Conservation (phyloP, 306 rosid species). For the Senna tora region DNA sequence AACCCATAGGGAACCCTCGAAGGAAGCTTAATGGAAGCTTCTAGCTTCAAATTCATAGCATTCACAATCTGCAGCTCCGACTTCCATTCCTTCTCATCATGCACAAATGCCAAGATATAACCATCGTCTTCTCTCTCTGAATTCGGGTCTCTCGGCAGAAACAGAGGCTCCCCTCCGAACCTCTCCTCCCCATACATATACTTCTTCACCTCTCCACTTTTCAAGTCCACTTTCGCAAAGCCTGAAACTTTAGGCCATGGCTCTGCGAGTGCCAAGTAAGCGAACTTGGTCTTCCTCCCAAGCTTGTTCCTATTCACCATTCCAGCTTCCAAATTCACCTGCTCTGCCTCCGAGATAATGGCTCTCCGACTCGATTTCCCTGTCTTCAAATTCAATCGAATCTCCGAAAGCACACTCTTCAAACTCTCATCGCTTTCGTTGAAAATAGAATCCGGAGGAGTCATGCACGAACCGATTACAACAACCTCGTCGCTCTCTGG, state of each 20-base stretch:
- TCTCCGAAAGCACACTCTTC: conserved; percentile 73
- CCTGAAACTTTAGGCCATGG: conserved; percentile 99
- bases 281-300: conserved; percentile 70
- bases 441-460: conserved; percentile 91
- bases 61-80: conserved; percentile 78
- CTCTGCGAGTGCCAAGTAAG: conserved; percentile 82
- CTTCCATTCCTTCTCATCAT: conserved; percentile 85
- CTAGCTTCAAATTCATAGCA: conserved; percentile 70
- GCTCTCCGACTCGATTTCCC: conserved; percentile 68
- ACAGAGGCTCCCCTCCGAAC: conserved; percentile 93
- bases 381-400: conserved; percentile 70
- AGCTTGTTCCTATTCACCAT: conserved; percentile 89
- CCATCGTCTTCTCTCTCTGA: conserved; percentile 75
- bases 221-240: conserved; percentile 78
- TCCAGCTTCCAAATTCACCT: conserved; percentile 88
- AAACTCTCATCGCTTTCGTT: conserved; percentile 83
- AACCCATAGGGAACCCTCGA: conserved; percentile 95
- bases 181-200: conserved; percentile 61
- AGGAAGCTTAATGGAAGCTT: conserved; percentile 78
- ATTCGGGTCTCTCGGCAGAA: conserved; percentile 55
- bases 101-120: conserved; percentile 76
- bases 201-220: conserved; percentile 57
- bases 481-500: conserved; percentile 67
- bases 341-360: conserved; percentile 51
- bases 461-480: conserved; percentile 95